A percentile compares a stretch with the other conserved stretches of the same genome.
Evolutionary conservation across 2,329 filamentous ascomycete species (phyloP).

Genomic region (Exophiala phaeomuriformis): DNA sequence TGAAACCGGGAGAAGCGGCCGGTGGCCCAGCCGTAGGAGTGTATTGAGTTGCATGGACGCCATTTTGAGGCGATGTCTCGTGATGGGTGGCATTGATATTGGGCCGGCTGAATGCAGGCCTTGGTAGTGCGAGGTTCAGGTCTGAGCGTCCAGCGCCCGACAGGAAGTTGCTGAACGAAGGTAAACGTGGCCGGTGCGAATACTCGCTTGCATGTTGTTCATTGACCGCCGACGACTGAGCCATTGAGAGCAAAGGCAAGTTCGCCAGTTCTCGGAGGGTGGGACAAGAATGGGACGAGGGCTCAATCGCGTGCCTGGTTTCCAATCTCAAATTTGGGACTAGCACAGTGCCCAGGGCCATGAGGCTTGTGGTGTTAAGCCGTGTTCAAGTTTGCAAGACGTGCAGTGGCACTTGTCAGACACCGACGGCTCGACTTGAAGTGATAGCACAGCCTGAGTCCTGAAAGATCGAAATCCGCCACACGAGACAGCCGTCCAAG

Average conservation of each 20-base stretch:
- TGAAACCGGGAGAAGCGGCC: neutral
- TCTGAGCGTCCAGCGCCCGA: slow-evolving; percentile 12
- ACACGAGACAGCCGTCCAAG: too few relatives aligned
- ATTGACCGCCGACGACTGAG: slow-evolving; percentile 8
- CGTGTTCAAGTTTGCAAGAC: neutral
- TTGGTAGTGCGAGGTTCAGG: slow-evolving; percentile 5
- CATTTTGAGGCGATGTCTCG: neutral
- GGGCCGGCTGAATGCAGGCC: slow-evolving; percentile 1
- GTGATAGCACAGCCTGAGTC: neutral
- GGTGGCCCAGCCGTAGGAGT: slow-evolving; percentile 1
- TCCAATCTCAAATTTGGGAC: slow-evolving; percentile 9
- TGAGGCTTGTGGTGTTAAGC: neutral
- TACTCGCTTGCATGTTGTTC: slow-evolving; percentile 1
- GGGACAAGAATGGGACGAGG: slow-evolving; percentile 5
- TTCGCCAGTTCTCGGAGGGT: slow-evolving; percentile 3
- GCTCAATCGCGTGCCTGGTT: slow-evolving; percentile 13
- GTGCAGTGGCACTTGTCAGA: neutral
- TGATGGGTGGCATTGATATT: slow-evolving; percentile 13
- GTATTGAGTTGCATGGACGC: slow-evolving; percentile 2
- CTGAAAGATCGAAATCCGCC: too few relatives aligned
- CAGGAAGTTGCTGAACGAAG: slow-evolving; percentile 24
- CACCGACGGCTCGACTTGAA: neutral
- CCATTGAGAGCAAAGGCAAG: slow-evolving; percentile 9
- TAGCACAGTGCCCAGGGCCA: slow-evolving; percentile 17
- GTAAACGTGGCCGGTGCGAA: slow-evolving; percentile 17